Evolutionary conservation across 2,329 filamentous ascomycete genomes (phyloP), one percentile per base, ranked within the genome.

Genomic region (Aureobasidium zeae): DNA sequence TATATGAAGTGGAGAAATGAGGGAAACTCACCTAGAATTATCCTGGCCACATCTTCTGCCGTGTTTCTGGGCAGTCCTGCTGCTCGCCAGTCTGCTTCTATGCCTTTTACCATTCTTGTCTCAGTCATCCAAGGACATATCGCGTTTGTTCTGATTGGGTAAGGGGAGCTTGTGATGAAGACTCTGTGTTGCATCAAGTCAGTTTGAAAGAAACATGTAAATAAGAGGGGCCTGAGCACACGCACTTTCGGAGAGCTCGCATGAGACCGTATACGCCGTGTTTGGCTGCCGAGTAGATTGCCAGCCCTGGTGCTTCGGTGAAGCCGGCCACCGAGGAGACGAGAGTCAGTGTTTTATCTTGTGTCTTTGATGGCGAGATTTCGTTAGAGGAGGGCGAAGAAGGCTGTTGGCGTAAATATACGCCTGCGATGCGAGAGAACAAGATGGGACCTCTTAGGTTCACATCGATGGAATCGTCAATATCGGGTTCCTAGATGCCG

Each of bases 231-330:
- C 7, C 5, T 20, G 10, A 2, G 11, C 13, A 19, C 15, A 49
- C 51, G 22, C 58, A 66, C 41, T 52, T 53, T 25, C 66, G 59
- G 20, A 73, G 54, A 13, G 65, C 62, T 16, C 70, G 61, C 63
- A 72, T 68, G 5, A 72, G 56, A 0, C 71, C 71, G 20, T 70
- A 58, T 0, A 74, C 63, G n/a, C 67, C 70, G 48, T 73, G 70
- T 50, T 74, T 72, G 5, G 63, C 59, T 0, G 69, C 58, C 3
- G 64, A 63, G 49, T 74, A 73, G 17, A 70, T 58, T 37, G 66
- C 65, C 1, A 72, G 53, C 0, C 67, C 68, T 0, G 70, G 68
- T 4, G 65, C 63, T 26, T 71, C 67, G 12, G 66, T 67, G 50
- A 73, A 71, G 2, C 69, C 70, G 0, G 69, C 68, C 1, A 67